Conservation (phyloP, 176 grass and related monocot genomes). For the Puccinellia tenuiflora region DNA sequence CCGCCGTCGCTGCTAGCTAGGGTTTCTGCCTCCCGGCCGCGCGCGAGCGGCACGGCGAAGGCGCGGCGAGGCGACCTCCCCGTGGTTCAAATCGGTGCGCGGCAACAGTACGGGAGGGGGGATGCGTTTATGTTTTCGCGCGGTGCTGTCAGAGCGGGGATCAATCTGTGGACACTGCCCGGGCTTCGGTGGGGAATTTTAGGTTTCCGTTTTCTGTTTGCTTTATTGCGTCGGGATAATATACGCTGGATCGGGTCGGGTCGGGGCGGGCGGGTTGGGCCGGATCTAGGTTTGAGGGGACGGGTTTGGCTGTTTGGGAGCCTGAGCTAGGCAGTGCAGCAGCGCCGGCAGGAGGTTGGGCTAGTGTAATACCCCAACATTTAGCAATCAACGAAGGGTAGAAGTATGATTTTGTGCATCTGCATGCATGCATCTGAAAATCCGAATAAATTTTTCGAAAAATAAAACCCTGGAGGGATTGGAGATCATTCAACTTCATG, state of each 20-base stretch:
- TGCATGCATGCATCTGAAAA: too few species aligned
- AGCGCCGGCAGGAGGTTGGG: too few species aligned
- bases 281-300: neutral
- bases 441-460: too few species aligned
- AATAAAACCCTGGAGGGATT: too few species aligned
- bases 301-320: neutral
- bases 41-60: neutral
- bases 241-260: neutral
- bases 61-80: neutral
- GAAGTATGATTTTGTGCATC: too few species aligned
- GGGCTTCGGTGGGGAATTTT: constrained; percentile 18
- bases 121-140: constrained; percentile 9
- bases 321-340: neutral
- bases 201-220: neutral
- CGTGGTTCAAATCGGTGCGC: constrained; percentile 38
- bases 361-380: too few species aligned
- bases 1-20: constrained; percentile 52
- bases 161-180: neutral
- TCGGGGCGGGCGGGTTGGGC: neutral
- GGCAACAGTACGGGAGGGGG: constrained; percentile 26
- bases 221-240: neutral
- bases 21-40: neutral
- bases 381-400: too few species aligned
- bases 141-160: constrained; percentile 29
- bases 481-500: too few species aligned